These are phyloP conservation scores for Rhynchospora pubera DNA, from an alignment of 176 grass and related monocot species.

Conservation along the genomic window DNA sequence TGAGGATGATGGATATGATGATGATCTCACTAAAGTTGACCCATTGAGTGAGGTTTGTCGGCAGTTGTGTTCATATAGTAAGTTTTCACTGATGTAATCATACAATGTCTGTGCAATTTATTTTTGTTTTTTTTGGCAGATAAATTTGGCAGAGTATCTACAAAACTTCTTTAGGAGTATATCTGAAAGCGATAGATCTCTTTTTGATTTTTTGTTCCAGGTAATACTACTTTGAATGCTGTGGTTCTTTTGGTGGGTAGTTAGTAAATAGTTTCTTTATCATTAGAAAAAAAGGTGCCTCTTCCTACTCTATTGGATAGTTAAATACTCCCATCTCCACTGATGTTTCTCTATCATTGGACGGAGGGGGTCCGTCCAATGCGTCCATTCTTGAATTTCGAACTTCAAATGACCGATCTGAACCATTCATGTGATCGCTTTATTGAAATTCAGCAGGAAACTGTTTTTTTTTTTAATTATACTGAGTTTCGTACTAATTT, in stretches of 20 bases:
- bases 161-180: constrained; percentile 49
- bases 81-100: neutral
- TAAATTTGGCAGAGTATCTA: constrained; percentile 68
- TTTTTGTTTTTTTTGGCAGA: constrained; percentile 32
- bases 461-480: no score
- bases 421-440: no score
- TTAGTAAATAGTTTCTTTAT: neutral
- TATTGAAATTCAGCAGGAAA: no score
- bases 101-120: neutral
- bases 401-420: no score
- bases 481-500: no score
- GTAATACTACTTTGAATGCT: constrained; percentile 26
- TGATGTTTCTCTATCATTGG: neutral
- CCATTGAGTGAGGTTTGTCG: constrained; percentile 67
- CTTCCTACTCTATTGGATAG: neutral
- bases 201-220: constrained; percentile 82
- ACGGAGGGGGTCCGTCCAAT: no score
- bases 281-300: neutral
- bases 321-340: neutral
- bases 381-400: no score
- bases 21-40: constrained; percentile 65
- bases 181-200: constrained; percentile 38
- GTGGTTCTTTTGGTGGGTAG: neutral
- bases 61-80: neutral
- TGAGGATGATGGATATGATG: constrained; percentile 49